Evolutionary conservation across 257 asterid genomes (phyloP).

Genomic region (Nicotiana sylvestris): DNA sequence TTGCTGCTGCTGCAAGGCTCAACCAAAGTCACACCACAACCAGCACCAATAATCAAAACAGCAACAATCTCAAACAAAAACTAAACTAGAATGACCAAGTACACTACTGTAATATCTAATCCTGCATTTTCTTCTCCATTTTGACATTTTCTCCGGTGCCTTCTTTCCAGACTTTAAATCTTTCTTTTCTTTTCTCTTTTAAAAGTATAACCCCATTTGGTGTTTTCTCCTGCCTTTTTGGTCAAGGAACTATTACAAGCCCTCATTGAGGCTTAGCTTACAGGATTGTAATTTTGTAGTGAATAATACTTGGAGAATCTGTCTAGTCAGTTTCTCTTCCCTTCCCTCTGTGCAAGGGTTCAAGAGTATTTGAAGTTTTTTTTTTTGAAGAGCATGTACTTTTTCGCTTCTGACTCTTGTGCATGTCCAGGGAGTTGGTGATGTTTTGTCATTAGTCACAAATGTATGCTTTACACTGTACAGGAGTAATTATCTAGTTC

Average conservation of each 20-base stretch:
- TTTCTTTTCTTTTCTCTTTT: not conserved
- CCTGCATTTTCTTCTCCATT: not conserved
- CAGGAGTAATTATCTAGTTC: not conserved
- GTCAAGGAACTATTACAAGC: not conserved
- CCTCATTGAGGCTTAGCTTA: conserved; percentile 6
- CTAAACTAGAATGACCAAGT: not conserved
- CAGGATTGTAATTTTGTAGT: not conserved
- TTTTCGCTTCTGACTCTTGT: not conserved
- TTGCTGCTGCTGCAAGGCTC: conserved; percentile 95
- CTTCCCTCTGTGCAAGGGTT: not conserved
- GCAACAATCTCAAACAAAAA: not conserved
- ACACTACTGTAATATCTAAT: not conserved
- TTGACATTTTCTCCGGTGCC: not conserved
- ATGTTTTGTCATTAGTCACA: not conserved
- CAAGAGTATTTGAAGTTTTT: not conserved
- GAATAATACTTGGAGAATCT: conserved; percentile 8
- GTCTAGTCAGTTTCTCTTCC: not conserved
- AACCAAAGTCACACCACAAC: conserved; percentile 40
- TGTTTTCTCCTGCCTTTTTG: not conserved
- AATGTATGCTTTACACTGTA: conserved; percentile 3
- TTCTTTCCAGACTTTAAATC: not conserved
- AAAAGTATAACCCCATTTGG: not conserved
- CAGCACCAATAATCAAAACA: not conserved
- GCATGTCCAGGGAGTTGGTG: not conserved
- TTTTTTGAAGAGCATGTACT: not conserved